Evolutionary conservation across 2,329 filamentous ascomycete species (phyloP).

Genomic region (Elsinoe australis): DNA sequence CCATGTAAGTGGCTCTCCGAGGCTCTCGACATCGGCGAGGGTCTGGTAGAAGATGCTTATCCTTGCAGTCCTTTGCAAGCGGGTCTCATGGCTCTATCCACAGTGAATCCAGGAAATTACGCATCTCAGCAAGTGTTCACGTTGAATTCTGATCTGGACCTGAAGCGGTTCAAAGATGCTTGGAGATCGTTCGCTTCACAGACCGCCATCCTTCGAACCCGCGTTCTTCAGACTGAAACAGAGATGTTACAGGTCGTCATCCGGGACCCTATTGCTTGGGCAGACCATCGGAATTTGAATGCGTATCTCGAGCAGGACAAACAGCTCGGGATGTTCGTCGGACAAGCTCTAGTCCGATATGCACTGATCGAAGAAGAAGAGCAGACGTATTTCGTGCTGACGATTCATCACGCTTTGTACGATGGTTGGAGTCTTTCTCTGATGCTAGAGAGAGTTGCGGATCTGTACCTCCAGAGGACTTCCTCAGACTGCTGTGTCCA

Average conservation of each 20-base stretch:
- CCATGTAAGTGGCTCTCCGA: no score
- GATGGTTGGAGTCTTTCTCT: slow-evolving; percentile 9
- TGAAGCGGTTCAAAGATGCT: neutral
- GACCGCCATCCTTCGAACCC: neutral
- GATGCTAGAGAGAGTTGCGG: neutral
- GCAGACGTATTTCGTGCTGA: neutral
- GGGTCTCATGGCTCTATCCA: slow-evolving; percentile 2
- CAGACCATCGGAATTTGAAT: no score
- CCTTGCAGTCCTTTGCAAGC: slow-evolving; percentile 9
- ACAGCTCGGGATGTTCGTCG: neutral
- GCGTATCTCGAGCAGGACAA: no score
- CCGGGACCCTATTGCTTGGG: no score
- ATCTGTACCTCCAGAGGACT: neutral
- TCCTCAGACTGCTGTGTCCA: neutral
- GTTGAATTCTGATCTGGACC: neutral
- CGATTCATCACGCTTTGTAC: slow-evolving; percentile 8
- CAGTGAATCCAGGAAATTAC: neutral
- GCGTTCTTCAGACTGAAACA: slow-evolving; percentile 1
- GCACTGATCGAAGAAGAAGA: neutral
- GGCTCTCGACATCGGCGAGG: no score
- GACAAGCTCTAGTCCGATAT: neutral
- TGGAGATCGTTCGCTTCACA: neutral
- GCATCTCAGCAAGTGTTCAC: neutral
- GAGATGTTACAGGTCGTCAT: slow-evolving; percentile 1
- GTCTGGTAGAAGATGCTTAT: slow-evolving; percentile 12